Evolutionary conservation across 1,284 basidiomycete genomes (phyloP).

Genomic region (Cystobasidium pallidum): DNA sequence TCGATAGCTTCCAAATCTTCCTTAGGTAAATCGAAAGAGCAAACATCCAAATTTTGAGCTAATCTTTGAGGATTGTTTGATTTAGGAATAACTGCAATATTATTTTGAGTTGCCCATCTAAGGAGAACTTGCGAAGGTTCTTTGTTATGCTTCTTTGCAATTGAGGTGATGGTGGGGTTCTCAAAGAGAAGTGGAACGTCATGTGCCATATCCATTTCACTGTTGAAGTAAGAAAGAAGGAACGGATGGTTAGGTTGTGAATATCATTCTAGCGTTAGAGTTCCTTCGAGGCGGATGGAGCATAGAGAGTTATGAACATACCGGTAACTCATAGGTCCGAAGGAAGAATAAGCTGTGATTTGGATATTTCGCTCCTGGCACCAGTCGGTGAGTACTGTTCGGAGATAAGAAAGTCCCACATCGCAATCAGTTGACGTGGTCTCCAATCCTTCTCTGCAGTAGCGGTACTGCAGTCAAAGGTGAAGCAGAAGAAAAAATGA

Average conservation of each 20-base stretch:
- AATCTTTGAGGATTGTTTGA: slow-evolving; percentile 63
- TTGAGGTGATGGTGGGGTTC: slow-evolving; percentile 61
- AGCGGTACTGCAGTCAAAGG: no score
- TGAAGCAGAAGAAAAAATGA: not conserved
- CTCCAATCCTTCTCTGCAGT: not conserved
- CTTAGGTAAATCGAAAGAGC: slow-evolving; percentile 65
- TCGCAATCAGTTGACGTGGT: not conserved
- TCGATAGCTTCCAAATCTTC: slow-evolving; percentile 67
- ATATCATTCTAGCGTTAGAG: no score
- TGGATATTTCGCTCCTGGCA: slow-evolving; percentile 66
- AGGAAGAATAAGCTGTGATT: slow-evolving; percentile 77
- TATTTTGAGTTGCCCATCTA: slow-evolving; percentile 75
- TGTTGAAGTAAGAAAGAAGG: no score
- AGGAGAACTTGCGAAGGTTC: slow-evolving; percentile 69
- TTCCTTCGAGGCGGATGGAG: no score
- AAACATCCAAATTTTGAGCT: slow-evolving; percentile 65
- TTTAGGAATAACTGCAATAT: slow-evolving; percentile 78
- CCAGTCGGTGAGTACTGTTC: slow-evolving; percentile 67
- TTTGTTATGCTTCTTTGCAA: slow-evolving; percentile 64
- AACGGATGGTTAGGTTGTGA: no score
- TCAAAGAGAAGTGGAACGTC: slow-evolving; percentile 60
- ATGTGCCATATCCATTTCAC: slow-evolving; percentile 42
- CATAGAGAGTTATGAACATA: no score
- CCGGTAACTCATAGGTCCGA: slow-evolving; percentile 58
- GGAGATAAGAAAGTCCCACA: not conserved